These are phyloP conservation scores for Populus pruinosa DNA, from an alignment of 345 rosid genomes.

Conservation along the genomic window DNA sequence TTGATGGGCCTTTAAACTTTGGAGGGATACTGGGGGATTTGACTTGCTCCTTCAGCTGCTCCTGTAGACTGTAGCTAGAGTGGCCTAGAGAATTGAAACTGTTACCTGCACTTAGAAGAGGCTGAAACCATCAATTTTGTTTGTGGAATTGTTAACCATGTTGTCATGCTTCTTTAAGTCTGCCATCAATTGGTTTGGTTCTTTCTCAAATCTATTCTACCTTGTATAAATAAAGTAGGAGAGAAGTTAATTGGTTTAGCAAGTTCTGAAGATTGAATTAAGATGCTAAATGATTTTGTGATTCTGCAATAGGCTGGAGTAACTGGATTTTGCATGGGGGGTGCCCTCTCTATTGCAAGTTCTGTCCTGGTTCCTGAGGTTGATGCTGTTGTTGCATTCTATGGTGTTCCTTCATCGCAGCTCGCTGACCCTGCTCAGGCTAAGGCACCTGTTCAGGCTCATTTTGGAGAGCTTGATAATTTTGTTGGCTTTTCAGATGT, in stretches of 20 bases:
- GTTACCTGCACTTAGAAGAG: no score
- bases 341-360: conserved; percentile 87
- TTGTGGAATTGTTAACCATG: background rate
- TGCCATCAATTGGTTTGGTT: background rate
- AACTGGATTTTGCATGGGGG: conserved; percentile 94
- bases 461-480: conserved; percentile 87
- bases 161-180: background rate
- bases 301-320: conserved; percentile 68
- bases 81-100: no score
- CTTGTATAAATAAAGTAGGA: background rate
- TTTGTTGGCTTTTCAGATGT: conserved; percentile 83
- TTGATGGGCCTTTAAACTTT: background rate
- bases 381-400: conserved; percentile 84
- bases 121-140: background rate
- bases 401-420: conserved; percentile 73
- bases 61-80: background rate
- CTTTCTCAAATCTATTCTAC: background rate
- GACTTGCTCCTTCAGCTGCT: background rate
- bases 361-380: conserved; percentile 84
- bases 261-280: background rate
- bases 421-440: conserved; percentile 86
- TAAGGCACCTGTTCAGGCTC: conserved; percentile 85
- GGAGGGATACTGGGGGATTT: background rate
- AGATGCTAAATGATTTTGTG: background rate
- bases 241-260: background rate